These are phyloP conservation scores for Castanopsis chinensis DNA, from an alignment of 306 rosid genomes.

Conservation along the genomic window DNA sequence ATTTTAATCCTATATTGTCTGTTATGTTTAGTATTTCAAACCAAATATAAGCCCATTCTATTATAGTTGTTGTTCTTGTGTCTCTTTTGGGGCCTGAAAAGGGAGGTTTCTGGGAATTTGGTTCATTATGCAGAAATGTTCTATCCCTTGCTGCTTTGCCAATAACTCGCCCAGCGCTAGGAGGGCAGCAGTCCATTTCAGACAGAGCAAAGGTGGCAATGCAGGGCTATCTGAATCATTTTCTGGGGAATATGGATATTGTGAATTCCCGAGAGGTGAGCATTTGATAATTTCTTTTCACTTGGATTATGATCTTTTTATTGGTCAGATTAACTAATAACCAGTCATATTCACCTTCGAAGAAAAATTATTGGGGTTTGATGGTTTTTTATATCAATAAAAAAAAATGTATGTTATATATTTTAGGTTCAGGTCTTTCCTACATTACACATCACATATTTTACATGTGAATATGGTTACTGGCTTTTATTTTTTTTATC, in stretches of 20 bases:
- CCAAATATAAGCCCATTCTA: constrained; percentile 1
- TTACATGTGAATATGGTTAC: background rate
- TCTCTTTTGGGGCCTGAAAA: constrained; percentile 7
- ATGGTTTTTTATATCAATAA: background rate
- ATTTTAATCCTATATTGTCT: background rate
- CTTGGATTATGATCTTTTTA: background rate
- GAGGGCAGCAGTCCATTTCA: constrained; percentile 72
- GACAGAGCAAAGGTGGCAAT: constrained; percentile 77
- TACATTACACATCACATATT: background rate
- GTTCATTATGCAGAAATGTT: constrained; percentile 54
- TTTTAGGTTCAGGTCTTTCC: background rate
- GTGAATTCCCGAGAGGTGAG: constrained; percentile 89
- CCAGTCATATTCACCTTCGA: background rate
- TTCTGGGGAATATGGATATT: constrained; percentile 74
- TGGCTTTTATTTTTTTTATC: background rate
- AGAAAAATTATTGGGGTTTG: background rate
- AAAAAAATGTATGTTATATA: background rate
- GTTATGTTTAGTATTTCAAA: background rate
- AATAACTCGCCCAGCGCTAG: constrained; percentile 71
- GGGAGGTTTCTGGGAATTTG: constrained; percentile 6
- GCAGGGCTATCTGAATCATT: constrained; percentile 86
- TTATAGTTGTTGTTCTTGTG: background rate
- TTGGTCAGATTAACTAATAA: background rate
- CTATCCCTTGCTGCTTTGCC: constrained; percentile 84
- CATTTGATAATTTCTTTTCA: background rate